These are phyloP conservation scores for Fusarium metavorans DNA, from an alignment of 2,329 filamentous ascomycete species.

Conservation along the genomic window DNA sequence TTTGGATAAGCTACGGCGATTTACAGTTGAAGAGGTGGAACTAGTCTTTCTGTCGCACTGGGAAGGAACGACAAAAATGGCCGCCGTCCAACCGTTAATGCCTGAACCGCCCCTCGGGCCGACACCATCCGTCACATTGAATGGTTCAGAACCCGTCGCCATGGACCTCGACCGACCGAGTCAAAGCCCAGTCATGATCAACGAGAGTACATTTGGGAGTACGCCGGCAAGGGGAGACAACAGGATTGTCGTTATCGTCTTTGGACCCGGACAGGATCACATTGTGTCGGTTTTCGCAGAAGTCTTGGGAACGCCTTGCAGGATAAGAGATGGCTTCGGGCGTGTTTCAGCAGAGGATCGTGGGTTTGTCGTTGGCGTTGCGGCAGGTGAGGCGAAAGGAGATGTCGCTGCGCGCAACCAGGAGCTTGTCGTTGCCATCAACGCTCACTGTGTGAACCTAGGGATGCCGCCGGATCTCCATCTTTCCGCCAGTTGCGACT, in stretches of 20 bases:
- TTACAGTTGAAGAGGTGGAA: constrained; percentile 21
- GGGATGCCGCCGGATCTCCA: constrained; percentile 75
- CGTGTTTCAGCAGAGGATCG: constrained; percentile 66
- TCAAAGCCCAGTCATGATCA: constrained; percentile 50
- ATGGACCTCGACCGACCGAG: constrained; percentile 53
- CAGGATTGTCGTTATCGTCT: constrained; percentile 74
- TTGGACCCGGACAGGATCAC: constrained; percentile 76
- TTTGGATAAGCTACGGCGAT: constrained; percentile 9
- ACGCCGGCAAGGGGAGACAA: constrained; percentile 65
- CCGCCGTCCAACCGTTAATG: constrained; percentile 54
- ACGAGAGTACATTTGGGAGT: constrained; percentile 58
- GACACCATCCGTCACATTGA: constrained; percentile 39
- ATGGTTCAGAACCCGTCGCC: constrained; percentile 40
- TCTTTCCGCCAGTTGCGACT: constrained; percentile 79
- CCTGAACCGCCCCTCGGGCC: constrained; percentile 49
- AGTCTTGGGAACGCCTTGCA: constrained; percentile 80
- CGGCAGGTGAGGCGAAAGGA: constrained; percentile 65
- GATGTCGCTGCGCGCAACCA: constrained; percentile 70
- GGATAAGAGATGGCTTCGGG: constrained; percentile 67
- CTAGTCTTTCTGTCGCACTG: background rate
- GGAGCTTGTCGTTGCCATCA: constrained; percentile 74
- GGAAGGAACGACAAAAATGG: constrained; percentile 45
- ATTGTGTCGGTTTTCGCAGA: constrained; percentile 83
- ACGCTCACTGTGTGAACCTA: constrained; percentile 80
- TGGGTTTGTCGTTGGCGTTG: constrained; percentile 76